Base-by-base conservation (phyloP, 306 rosid species). In the Lablab purpureus region DNA sequence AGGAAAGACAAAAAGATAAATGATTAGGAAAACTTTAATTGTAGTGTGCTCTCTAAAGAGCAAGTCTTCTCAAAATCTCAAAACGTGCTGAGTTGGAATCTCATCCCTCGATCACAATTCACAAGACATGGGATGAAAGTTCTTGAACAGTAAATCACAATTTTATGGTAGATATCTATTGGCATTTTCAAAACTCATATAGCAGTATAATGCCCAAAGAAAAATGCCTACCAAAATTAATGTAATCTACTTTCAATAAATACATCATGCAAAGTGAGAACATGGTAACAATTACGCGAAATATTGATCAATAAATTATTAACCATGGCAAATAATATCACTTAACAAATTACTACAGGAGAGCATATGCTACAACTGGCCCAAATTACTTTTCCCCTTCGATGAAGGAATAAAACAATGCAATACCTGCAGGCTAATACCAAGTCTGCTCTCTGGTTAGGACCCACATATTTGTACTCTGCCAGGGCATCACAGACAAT, bases 401-500 rank as follows among this genome's bases (percentile, higher is more conserved):
- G n/a, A 21, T 43, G 58, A 75, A 69, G n/a, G 80, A 75, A 41
- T 41, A 47, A 82, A 83, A 75, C 36, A 66, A 27, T 13, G 52
- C 5, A 30, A 11, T 85, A 92, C 99, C 98, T 92, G 98, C 97
- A 92, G 58, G 99, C 97, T 81, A 95, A 73, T 56, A 83, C 62
- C 79, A 95, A 80, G 86, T 95, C 99, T 14, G 83, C 87, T 83
- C 98, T 91, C 83, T 95, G 97, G 83, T 91, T 92, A 76, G 97
- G 97, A 80, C 99, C 94, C 59, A 95, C 87, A 75, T 92, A 95
- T 85, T 95, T 95, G 69, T 95, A 95, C 84, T 91, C 91, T 40
- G 99, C 88, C 84, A 92, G 60, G 78, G 94, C 90, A 58, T 86
- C 91, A 84, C 99, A 95, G 46, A 88, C 94, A 83, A 92, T 84